Percentiles rank a stretch among this genome's conserved stretches.
phyloP scores from a whole-genome alignment of 2,329 filamentous ascomycete species.

The Aspergillus cejpii region DNA sequence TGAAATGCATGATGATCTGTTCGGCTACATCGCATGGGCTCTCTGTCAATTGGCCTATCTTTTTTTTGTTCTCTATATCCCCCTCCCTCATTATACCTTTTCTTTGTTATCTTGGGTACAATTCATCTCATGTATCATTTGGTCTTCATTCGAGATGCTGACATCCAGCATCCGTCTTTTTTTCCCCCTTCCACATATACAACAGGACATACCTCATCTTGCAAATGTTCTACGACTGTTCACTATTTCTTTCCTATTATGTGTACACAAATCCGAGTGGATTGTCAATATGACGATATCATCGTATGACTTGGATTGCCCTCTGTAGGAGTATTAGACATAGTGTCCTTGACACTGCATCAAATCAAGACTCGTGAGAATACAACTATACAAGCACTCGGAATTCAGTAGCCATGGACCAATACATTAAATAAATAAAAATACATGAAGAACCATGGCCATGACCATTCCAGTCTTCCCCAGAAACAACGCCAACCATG shows the following conservation, averaged over 20 bases:
- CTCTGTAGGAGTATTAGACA: background rate
- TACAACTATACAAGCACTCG: no score
- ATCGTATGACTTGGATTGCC: background rate
- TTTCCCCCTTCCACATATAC: constrained; percentile 7
- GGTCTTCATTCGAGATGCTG: constrained; percentile 1
- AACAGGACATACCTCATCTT: constrained; percentile 3
- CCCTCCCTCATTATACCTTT: background rate
- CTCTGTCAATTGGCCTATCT: constrained; percentile 1
- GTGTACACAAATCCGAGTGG: background rate
- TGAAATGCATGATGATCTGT: constrained; percentile 11
- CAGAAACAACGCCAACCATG: no score
- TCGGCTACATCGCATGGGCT: constrained; percentile 1
- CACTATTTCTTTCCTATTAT: background rate
- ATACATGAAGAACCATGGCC: no score
- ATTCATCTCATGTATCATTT: constrained; percentile 2
- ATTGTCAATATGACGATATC: background rate
- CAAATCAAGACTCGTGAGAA: no score
- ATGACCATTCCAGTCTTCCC: no score
- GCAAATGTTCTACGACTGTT: background rate
- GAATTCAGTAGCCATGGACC: no score
- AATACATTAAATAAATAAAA: no score
- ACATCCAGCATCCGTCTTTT: constrained; percentile 2
- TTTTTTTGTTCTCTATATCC: constrained; percentile 3
- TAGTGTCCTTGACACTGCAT: background rate
- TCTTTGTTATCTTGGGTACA: background rate